Conservation (phyloP, 208 protist species). For the Porcisia hertigi region DNA sequence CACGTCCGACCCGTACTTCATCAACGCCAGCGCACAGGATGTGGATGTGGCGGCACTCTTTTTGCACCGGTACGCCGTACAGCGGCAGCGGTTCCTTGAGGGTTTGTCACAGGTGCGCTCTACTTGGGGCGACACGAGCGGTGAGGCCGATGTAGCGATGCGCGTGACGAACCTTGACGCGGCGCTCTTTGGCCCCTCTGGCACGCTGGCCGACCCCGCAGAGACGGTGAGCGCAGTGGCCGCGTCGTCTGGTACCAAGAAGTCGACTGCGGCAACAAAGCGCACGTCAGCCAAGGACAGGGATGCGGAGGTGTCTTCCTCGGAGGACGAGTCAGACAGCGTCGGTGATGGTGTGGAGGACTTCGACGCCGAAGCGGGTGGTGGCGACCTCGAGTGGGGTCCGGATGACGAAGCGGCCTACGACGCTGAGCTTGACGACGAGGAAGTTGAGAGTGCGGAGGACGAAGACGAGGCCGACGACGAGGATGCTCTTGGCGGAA, state of each 20-base stretch:
- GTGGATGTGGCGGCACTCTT: conserved; percentile 88
- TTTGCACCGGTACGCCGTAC: conserved; percentile 89
- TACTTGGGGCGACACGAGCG: conserved; percentile 85
- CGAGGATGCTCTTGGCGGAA: conserved; percentile 47
- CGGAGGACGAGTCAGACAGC: conserved; percentile 17
- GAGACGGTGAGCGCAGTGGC: conserved; percentile 5
- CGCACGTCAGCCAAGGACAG: conserved; percentile 18
- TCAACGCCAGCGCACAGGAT: conserved; percentile 76
- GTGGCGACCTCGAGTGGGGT: conserved; percentile 73
- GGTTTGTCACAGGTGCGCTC: conserved; percentile 78
- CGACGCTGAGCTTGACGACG: conserved; percentile 41
- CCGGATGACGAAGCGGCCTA: conserved; percentile 65
- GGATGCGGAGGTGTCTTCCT: conserved; percentile 34
- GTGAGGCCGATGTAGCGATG: conserved; percentile 78
- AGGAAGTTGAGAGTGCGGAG: conserved; percentile 21
- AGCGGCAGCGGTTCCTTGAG: conserved; percentile 85
- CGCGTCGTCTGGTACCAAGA: conserved; percentile 2
- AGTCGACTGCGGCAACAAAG: not conserved
- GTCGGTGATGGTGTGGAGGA: conserved; percentile 17
- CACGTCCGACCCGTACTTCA: conserved; percentile 88
- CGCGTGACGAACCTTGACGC: conserved; percentile 69
- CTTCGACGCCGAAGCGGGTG: conserved; percentile 53
- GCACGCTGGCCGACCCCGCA: conserved; percentile 34
- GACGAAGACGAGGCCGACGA: conserved; percentile 38
- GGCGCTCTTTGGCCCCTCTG: conserved; percentile 82